Evolutionary conservation across 306 rosid genomes (phyloP).

Genomic region (Cercis canadensis): DNA sequence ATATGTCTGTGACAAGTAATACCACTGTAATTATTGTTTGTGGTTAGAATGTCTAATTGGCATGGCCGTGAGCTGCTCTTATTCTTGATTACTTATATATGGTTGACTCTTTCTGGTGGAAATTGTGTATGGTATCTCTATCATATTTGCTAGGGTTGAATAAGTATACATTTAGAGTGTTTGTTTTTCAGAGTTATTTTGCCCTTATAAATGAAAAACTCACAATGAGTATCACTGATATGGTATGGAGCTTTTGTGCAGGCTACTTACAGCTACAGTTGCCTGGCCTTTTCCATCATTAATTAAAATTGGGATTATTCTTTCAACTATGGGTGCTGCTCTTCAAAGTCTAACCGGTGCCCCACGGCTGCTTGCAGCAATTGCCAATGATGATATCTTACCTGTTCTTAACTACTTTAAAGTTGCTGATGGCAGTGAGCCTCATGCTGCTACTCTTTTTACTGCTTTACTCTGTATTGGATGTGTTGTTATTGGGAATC

Average conservation of each 20-base stretch:
- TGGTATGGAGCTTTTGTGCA: slow-evolving; percentile 58
- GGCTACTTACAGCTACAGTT: slow-evolving; percentile 92
- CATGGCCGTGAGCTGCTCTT: background rate
- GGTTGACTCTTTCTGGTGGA: background rate
- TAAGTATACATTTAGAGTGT: background rate
- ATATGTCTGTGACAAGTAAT: too few species aligned
- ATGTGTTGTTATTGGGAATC: slow-evolving; percentile 97
- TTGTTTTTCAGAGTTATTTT: background rate
- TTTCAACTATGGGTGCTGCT: slow-evolving; percentile 99
- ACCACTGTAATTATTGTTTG: background rate
- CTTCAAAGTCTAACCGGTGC: slow-evolving; percentile 99
- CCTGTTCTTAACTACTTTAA: slow-evolving; percentile 94
- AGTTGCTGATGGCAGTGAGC: slow-evolving; percentile 86
- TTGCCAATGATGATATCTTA: slow-evolving; percentile 95
- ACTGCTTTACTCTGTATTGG: slow-evolving; percentile 85
- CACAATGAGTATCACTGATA: background rate
- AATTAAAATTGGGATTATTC: slow-evolving; percentile 92
- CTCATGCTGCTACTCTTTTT: slow-evolving; percentile 88
- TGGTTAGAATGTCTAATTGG: background rate
- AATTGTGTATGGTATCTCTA: background rate
- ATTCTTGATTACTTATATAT: background rate
- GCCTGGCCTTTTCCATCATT: slow-evolving; percentile 98
- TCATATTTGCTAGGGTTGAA: background rate
- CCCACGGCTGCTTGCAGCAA: slow-evolving; percentile 98
- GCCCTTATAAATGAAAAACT: background rate